These are phyloP conservation scores for Rhododendron vialii DNA, from an alignment of 148 eudicot genomes.

Conservation along the genomic window DNA sequence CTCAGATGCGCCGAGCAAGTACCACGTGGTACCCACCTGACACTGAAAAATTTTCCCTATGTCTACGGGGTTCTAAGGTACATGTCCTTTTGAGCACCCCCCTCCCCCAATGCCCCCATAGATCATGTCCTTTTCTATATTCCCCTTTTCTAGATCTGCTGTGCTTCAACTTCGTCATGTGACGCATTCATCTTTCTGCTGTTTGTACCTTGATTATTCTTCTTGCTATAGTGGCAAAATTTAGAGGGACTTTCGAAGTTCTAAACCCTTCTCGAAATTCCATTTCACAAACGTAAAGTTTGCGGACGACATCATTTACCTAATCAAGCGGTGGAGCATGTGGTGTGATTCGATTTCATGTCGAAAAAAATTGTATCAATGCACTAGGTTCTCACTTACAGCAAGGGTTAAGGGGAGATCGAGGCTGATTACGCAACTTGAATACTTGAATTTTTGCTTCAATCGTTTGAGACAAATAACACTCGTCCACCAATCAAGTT, in stretches of 20 bases:
- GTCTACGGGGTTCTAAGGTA: neutral
- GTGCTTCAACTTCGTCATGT: neutral
- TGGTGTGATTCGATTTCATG: neutral
- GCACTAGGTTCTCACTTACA: neutral
- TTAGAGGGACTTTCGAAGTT: neutral
- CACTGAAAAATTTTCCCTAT: too few species aligned
- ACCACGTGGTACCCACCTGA: too few species aligned
- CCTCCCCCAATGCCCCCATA: neutral
- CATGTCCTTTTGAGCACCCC: neutral
- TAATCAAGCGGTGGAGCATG: neutral
- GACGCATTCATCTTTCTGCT: neutral
- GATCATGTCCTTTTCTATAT: neutral
- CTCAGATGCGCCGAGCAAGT: too few species aligned
- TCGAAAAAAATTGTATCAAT: neutral
- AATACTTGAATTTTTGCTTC: neutral
- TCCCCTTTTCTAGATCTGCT: neutral
- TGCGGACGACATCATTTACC: neutral
- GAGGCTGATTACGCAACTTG: neutral
- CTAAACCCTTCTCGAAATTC: neutral
- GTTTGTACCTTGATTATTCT: neutral
- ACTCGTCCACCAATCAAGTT: neutral
- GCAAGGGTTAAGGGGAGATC: neutral
- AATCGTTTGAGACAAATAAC: neutral
- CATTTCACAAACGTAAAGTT: neutral
- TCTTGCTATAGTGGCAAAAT: neutral